Conservation (phyloP, 352 stramenopile genomes). For the Phytopythium oedochilum region DNA sequence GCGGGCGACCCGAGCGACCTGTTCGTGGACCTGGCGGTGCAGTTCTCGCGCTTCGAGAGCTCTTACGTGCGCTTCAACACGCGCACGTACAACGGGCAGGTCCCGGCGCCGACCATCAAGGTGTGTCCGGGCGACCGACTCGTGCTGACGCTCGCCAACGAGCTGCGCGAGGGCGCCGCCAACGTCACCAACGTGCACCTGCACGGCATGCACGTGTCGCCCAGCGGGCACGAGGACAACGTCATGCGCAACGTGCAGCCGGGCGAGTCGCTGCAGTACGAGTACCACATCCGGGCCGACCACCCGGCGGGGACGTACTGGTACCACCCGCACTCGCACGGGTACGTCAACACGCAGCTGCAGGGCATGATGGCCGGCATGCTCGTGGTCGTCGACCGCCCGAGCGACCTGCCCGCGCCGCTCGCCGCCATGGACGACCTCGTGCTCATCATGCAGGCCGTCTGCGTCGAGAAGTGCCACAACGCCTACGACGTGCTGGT, state of each 20-base stretch:
- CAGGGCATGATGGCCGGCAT: slow-evolving; percentile 69
- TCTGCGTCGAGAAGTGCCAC: slow-evolving; percentile 69
- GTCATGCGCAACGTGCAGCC: slow-evolving; percentile 52
- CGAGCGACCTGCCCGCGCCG: slow-evolving; percentile 39
- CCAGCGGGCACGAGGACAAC: slow-evolving; percentile 48
- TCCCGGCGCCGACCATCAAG: slow-evolving; percentile 69
- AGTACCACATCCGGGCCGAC: slow-evolving; percentile 61
- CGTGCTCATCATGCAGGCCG: slow-evolving; percentile 58
- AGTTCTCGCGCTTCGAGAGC: slow-evolving; percentile 57
- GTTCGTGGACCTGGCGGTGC: slow-evolving; percentile 51
- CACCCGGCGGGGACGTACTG: slow-evolving; percentile 75
- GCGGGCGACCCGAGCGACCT: slow-evolving; percentile 35
- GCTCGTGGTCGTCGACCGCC: slow-evolving; percentile 60
- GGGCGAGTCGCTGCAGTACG: slow-evolving; percentile 39
- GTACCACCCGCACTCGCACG: slow-evolving; percentile 75
- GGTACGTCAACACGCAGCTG: slow-evolving; percentile 73
- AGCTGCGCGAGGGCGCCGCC: slow-evolving; percentile 29
- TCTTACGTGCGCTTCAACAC: slow-evolving; percentile 74
- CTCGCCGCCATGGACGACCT: slow-evolving; percentile 58
- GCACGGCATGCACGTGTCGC: slow-evolving; percentile 67
- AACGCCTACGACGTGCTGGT: slow-evolving; percentile 52
- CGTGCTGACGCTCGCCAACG: slow-evolving; percentile 52
- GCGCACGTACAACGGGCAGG: slow-evolving; percentile 58
- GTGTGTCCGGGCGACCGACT: slow-evolving; percentile 65
- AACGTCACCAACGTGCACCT: slow-evolving; percentile 76